Evolutionary conservation across 257 asterid genomes (phyloP), one percentile per base, ranked within the genome.

Genomic region (Gynochthodes officinalis): DNA sequence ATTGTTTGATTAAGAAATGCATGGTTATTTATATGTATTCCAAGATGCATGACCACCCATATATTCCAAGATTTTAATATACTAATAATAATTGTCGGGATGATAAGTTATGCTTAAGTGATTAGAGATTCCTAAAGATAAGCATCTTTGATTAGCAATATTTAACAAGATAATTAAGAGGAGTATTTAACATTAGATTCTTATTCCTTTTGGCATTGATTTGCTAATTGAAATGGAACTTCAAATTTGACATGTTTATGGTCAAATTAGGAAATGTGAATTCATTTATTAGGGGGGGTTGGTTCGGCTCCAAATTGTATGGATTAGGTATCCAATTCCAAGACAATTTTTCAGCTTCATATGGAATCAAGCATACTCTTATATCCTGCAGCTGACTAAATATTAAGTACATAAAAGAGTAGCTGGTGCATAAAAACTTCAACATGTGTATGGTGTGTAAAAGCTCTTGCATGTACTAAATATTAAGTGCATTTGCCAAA

Each of bases 1-100:
- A n/a, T n/a, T n/a, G n/a, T 37, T 70, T 67, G 67, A 63, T 37
- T 77, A 67, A 32, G 54, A 48, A 74, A 68, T 50, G 89, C 87
- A 78, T 84, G 86, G 82, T 76, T 64, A 69, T 49, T 46, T 46
- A 46, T 62, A 48, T 13, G 11, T 35, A 39, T 49, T 53, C 55
- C 64, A 39, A 39, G 72, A 40, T 62, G 48, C 48, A 62, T 66
- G 76, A 43, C 53, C 53, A 23, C 33, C 54, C 15, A 48, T 13
- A 11, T 35, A 39, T 49, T 53, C 55, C 64, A 39, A 39, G 72
- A 40, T 39, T 64, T 39, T 1, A 48, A 1, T 48, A 48, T 12
- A 12, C 1, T 48, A 12, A 1, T 18, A 50, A 25, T 4, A 33
- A 9, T 64, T 33, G 13, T 8, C 4, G 18, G 18, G 32, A 10